A percentile compares a stretch with the other conserved stretches of the same genome.
Evolutionary conservation across 768 basidiomycete genomes (phyloP).

Genomic region (Lactarius indigo): DNA sequence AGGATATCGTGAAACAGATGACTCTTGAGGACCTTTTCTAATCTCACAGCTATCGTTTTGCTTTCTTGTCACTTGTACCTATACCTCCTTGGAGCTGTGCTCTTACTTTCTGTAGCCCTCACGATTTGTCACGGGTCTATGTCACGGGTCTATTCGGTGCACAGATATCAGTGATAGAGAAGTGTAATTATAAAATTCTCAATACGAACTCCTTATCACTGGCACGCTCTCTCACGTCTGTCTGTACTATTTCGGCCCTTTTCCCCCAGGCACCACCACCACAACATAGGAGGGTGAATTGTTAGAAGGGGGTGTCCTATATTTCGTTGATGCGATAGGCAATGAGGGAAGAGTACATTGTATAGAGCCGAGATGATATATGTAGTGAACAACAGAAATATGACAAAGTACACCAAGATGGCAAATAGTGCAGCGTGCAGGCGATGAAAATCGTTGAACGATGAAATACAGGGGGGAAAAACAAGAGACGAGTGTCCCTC

Average conservation of each 20-base stretch:
- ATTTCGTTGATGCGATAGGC: not conserved
- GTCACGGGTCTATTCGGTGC: constrained; percentile 5
- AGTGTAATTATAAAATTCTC: constrained; percentile 15
- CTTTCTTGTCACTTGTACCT: constrained; percentile 1
- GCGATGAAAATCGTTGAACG: constrained; percentile 3
- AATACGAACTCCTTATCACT: constrained; percentile 3
- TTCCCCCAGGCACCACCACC: not conserved
- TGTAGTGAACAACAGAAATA: constrained; percentile 19
- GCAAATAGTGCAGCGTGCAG: constrained; percentile 15
- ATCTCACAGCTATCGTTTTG: not conserved
- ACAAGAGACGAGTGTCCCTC: constrained; percentile 6
- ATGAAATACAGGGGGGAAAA: not conserved
- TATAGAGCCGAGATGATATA: constrained; percentile 16
- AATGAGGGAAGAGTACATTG: constrained; percentile 10
- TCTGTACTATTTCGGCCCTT: not conserved
- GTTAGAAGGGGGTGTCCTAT: not conserved
- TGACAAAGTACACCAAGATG: constrained; percentile 19
- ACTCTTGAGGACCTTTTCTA: constrained; percentile 91
- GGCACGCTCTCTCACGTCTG: constrained; percentile 10
- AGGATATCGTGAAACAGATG: constrained; percentile 99
- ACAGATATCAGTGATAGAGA: constrained; percentile 18
- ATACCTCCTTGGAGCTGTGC: constrained; percentile 14
- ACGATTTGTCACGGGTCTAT: constrained; percentile 5
- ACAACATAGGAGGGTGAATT: not conserved
- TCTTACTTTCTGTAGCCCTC: constrained; percentile 7